Conservation (phyloP, 116 monocot genomes). For the Phalaenopsis hybrid region DNA sequence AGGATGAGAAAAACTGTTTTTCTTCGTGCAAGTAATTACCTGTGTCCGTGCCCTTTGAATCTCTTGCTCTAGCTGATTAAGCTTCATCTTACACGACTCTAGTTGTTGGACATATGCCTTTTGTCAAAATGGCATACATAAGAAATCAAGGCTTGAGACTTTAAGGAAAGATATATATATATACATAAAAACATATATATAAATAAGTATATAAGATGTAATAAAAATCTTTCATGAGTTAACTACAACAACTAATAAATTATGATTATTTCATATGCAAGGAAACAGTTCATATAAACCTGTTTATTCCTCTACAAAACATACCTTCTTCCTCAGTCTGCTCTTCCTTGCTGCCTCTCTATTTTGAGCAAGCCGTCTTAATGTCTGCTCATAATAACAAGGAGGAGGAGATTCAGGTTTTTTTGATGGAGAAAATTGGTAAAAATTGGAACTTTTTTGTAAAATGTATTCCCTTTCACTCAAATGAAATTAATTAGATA, state of each 20-base stretch:
- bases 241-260: no score
- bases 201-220: no score
- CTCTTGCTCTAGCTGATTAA: constrained; percentile 82
- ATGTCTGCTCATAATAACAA: constrained; percentile 24
- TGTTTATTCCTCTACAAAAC: background rate
- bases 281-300: no score
- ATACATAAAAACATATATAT: no score
- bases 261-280: no score
- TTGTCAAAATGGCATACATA: background rate
- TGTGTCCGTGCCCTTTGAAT: constrained; percentile 80
- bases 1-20: no score
- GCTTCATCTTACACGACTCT: constrained; percentile 77
- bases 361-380: constrained; percentile 91
- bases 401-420: background rate
- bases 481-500: background rate
- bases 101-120: constrained; percentile 95
- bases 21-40: constrained; percentile 21
- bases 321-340: constrained; percentile 87
- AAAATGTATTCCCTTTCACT: background rate
- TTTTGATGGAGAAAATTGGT: background rate
- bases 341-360: constrained; percentile 95
- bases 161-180: no score
- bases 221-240: no score
- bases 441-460: background rate
- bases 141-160: background rate